Percentiles rank a stretch among this genome's conserved stretches.
phyloP scores from a whole-genome alignment of 2,329 filamentous ascomycete genomes.

The Pseudogymnoascus sp. region DNA sequence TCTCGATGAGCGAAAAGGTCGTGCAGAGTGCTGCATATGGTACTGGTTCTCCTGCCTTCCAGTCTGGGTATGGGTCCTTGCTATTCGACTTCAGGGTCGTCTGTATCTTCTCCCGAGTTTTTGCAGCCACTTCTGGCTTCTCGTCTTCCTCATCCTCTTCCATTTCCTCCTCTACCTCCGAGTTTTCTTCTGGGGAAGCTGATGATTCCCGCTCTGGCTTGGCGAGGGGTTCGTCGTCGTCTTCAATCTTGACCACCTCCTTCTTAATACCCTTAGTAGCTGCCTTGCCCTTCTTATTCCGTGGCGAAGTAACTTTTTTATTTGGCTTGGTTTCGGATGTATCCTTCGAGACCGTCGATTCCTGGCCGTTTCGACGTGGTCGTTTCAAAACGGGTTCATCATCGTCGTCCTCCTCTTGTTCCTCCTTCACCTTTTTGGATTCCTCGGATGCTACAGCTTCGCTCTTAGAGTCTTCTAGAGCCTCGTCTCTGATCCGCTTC shows the following conservation, averaged over 20 bases:
- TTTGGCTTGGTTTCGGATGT: slow-evolving; percentile 20
- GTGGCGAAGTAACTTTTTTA: slow-evolving; percentile 32
- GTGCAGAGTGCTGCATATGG: slow-evolving; percentile 91
- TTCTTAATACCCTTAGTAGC: slow-evolving; percentile 11
- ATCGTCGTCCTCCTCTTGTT: slow-evolving; percentile 37
- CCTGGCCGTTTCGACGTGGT: slow-evolving; percentile 30
- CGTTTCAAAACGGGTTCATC: slow-evolving; percentile 55
- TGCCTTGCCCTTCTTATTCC: slow-evolving; percentile 10
- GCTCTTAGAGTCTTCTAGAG: slow-evolving; percentile 21
- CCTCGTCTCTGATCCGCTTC: slow-evolving; percentile 17
- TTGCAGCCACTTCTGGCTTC: slow-evolving; percentile 63
- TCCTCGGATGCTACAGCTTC: slow-evolving; percentile 22
- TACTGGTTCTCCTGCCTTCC: slow-evolving; percentile 79
- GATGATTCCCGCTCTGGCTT: slow-evolving; percentile 40
- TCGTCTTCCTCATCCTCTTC: slow-evolving; percentile 49
- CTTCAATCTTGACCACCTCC: slow-evolving; percentile 10
- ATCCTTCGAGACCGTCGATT: slow-evolving; percentile 25
- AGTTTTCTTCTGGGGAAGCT: slow-evolving; percentile 35
- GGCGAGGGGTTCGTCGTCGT: slow-evolving; percentile 9
- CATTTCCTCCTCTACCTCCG: slow-evolving; percentile 42
- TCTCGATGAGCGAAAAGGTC: slow-evolving; percentile 89
- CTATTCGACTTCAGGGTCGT: slow-evolving; percentile 58
- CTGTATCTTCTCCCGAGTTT: slow-evolving; percentile 74
- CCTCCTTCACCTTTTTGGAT: slow-evolving; percentile 24
- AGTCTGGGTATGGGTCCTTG: slow-evolving; percentile 88